A percentile compares a stretch with the other conserved stretches of the same genome.
Evolutionary conservation across 495 filamentous ascomycete species (phyloP).

Genomic region (Trichocladium antarcticum): DNA sequence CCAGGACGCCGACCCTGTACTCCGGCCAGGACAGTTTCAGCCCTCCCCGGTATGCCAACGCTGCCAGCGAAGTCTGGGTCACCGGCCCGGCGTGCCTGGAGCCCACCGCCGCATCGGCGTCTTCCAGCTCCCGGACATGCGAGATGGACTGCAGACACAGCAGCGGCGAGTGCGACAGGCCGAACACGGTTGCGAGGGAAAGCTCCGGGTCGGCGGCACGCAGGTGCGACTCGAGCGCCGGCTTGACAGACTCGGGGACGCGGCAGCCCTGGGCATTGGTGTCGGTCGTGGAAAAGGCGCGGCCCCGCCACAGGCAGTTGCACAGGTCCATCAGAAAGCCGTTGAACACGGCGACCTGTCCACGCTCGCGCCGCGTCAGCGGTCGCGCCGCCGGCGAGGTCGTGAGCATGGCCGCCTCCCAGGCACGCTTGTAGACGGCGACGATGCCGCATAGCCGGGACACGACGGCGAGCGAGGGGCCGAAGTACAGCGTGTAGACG

Average conservation of each 20-base stretch:
- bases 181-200: conserved; percentile 49
- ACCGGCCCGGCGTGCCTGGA: conserved; percentile 64
- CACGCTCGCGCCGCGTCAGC: conserved; percentile 35
- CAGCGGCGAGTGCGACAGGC: conserved; percentile 55
- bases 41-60: conserved; percentile 58
- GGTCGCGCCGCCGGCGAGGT: conserved; percentile 5
- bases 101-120: conserved; percentile 34
- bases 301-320: conserved; percentile 73
- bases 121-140: conserved; percentile 57
- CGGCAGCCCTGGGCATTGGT: conserved; percentile 62
- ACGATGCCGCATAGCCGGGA: conserved; percentile 60
- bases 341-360: conserved; percentile 63
- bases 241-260: conserved; percentile 40
- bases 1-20: conserved; percentile 64
- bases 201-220: conserved; percentile 31
- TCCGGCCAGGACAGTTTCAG: conserved; percentile 58
- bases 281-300: conserved; percentile 58
- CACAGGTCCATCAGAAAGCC: conserved; percentile 82
- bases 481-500: conserved; percentile 61
- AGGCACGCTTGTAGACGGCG: conserved; percentile 61
- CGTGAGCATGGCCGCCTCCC: conserved; percentile 49
- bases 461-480: conserved; percentile 48
- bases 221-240: conserved; percentile 39
- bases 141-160: conserved; percentile 56
- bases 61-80: conserved; percentile 51